phyloP scores from a whole-genome alignment of 1,139 yeast genomes.

The Kurtzmaniella natalensis region DNA sequence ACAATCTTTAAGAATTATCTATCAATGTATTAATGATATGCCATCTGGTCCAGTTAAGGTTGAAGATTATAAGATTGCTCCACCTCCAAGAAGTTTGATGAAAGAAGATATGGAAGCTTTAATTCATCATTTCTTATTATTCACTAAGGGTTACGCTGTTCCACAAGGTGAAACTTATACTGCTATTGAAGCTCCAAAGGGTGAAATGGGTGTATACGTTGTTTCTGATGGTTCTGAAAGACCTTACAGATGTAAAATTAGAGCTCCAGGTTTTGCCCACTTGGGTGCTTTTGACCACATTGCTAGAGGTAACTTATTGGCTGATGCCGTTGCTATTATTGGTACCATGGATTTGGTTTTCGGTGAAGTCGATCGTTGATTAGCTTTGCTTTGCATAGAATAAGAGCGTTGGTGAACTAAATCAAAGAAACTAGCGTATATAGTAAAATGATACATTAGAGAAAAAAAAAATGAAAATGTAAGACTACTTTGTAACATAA shows the following conservation, averaged over 20 bases:
- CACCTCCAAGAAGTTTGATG: slow-evolving; percentile 80
- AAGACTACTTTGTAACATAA: too few relatives aligned
- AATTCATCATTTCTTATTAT: slow-evolving; percentile 83
- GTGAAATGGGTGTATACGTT: slow-evolving; percentile 89
- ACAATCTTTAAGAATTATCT: slow-evolving; percentile 84
- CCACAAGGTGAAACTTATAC: slow-evolving; percentile 92
- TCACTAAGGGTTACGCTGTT: slow-evolving; percentile 84
- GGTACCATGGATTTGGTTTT: slow-evolving; percentile 96
- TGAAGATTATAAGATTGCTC: slow-evolving; percentile 81
- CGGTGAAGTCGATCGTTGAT: slow-evolving; percentile 87
- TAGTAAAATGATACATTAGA: too few relatives aligned
- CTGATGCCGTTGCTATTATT: slow-evolving; percentile 90
- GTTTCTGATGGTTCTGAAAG: slow-evolving; percentile 88
- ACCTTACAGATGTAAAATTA: slow-evolving; percentile 88
- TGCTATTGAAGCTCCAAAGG: slow-evolving; percentile 93
- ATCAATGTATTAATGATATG: slow-evolving; percentile 87
- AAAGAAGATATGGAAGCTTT: slow-evolving; percentile 92
- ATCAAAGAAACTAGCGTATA: too few relatives aligned
- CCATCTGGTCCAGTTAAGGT: slow-evolving; percentile 92
- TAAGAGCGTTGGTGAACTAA: too few relatives aligned
- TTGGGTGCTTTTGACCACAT: slow-evolving; percentile 85
- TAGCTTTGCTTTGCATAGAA: slow-evolving; percentile 4
- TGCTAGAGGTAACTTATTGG: slow-evolving; percentile 80
- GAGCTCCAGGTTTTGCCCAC: slow-evolving; percentile 93
- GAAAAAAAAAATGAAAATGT: too few relatives aligned